Conservation (phyloP, 306 rosid species). For the Carpinus viminea region DNA sequence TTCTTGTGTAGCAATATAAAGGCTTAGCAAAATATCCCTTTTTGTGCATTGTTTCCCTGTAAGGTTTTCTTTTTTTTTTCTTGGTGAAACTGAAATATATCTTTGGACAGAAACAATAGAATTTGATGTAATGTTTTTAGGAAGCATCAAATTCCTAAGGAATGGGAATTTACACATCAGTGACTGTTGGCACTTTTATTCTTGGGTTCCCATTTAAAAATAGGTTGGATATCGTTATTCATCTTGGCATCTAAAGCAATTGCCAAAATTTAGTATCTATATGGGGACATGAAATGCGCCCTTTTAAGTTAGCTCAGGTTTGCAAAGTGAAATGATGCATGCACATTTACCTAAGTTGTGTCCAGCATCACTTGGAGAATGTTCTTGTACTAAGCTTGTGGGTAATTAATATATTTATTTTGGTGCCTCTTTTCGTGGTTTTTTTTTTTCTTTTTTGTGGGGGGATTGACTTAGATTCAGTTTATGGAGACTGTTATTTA, state of each 20-base stretch:
- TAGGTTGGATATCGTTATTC: neutral
- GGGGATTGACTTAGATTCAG: neutral
- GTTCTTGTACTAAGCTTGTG: neutral
- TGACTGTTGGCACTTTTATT: neutral
- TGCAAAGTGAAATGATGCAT: neutral
- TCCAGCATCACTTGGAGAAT: neutral
- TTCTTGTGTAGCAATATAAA: slow-evolving; percentile 1
- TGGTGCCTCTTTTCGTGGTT: neutral
- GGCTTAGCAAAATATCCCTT: neutral
- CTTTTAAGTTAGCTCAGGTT: neutral
- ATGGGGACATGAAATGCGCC: neutral
- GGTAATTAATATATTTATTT: neutral
- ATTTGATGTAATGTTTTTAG: neutral
- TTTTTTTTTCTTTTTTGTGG: neutral
- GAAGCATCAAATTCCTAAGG: neutral
- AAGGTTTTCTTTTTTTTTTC: neutral
- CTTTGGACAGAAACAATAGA: neutral
- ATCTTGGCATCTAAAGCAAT: neutral
- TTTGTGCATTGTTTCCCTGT: neutral
- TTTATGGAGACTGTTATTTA: neutral
- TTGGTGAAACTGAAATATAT: neutral
- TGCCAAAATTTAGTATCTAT: neutral
- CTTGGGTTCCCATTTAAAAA: neutral
- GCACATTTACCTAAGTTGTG: neutral
- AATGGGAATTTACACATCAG: neutral